These are phyloP conservation scores for Cystobasidium sp. DNA, from an alignment of 1,284 basidiomycete species.

Conservation along the genomic window DNA sequence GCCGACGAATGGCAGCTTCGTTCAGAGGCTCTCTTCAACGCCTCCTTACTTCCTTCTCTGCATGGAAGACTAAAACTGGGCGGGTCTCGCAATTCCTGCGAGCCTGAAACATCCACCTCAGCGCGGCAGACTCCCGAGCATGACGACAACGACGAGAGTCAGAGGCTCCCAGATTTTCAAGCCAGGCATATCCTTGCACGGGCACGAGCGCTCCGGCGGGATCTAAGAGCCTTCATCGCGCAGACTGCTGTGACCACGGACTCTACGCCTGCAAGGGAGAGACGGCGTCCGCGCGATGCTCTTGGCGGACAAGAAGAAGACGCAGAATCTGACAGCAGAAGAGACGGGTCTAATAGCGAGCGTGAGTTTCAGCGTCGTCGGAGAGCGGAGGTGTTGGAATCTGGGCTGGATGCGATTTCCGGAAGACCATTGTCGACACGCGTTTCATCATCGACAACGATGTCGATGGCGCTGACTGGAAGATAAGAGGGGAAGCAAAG, in stretches of 20 bases:
- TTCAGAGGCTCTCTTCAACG: not conserved
- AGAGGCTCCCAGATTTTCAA: not conserved
- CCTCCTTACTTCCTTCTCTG: not conserved
- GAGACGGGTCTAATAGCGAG: not conserved
- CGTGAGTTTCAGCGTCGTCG: constrained; percentile 11
- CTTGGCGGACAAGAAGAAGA: not conserved
- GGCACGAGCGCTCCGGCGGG: not conserved
- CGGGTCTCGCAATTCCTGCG: too few species aligned
- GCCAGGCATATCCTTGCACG: not conserved
- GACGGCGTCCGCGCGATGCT: not conserved
- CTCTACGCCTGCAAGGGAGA: not conserved
- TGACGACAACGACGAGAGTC: too few species aligned
- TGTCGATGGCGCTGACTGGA: too few species aligned
- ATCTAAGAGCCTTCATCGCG: not conserved
- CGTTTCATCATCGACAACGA: not conserved
- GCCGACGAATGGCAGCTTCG: not conserved
- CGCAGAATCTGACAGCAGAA: too few species aligned
- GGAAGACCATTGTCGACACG: not conserved
- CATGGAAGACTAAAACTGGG: too few species aligned
- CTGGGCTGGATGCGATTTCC: not conserved
- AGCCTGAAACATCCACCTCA: too few species aligned
- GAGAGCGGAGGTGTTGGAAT: constrained; percentile 9
- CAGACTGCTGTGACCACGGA: too few species aligned
- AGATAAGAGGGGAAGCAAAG: too few species aligned
- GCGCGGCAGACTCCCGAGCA: too few species aligned